Base-by-base conservation (phyloP, 2,329 filamentous ascomycete species). In the Pseudocercospora ulei region DNA sequence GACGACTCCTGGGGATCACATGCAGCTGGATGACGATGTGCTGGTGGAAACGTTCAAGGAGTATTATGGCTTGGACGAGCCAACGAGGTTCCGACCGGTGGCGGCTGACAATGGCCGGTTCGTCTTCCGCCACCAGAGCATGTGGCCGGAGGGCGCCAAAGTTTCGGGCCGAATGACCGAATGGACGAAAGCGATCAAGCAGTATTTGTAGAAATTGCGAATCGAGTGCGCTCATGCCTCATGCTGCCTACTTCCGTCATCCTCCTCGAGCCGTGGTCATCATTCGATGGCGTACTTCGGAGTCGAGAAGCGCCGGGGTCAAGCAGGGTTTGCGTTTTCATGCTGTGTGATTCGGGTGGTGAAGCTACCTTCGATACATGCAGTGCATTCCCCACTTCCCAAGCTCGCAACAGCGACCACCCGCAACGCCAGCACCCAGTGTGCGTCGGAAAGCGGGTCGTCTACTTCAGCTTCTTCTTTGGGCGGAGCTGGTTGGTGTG, bases 401-500 rank as follows among this genome's bases (percentile, higher is more conserved):
- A 14, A 18, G 20, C 33, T 33, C 18, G 30, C 35, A 35, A 37
- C 42, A 45, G 31, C 26, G 38, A 40, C 38, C 31, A 33, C 14
- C 43, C 35, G 31, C 39, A 46, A 38, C 39, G 43, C 43, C 36
- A 23, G 31, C 38, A 42, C 27, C 29, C 24, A 37, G 23, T 27
- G 19, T 19, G 26, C 35, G 29, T 39, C 27, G 28, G 13, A 31
- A 35, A 37, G 45, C 45, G 45, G 36, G 18, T 33, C 48, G 26
- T 47, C 44, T 81, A 88, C 75, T 95, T 94, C 68, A 94, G 79
- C 88, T 98, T 98, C 87, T 98, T 98, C 88, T 98, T 98, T 70
- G 90, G 90, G 73, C 90, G 85, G 68, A 98, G 84, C 80, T 98
- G 90, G 84, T 96, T 96, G 75, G 82, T 92, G 82, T 96, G 90